Percentiles rank a stretch among this genome's conserved stretches.
Evolutionary conservation across 176 grass and related monocot genomes (phyloP).

Genomic region (sorghum (Sorghum bicolor)): DNA sequence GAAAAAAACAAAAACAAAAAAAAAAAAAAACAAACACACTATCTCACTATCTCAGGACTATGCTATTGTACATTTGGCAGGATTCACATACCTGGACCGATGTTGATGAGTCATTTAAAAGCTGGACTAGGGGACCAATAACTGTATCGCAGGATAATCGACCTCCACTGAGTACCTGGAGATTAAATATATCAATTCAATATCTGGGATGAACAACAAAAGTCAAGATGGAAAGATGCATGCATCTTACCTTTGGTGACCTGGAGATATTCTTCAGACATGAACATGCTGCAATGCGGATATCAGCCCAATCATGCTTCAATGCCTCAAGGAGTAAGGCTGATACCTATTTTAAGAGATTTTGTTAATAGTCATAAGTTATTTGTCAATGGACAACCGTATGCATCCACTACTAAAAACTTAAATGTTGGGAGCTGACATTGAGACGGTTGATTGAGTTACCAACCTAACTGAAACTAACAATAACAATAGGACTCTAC

Average conservation of each 20-base stretch:
- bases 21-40: no score
- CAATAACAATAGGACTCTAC: constrained; percentile 6
- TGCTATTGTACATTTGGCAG: not conserved
- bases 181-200: constrained; percentile 33
- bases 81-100: constrained; percentile 74
- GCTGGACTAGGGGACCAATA: constrained; percentile 64
- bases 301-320: constrained; percentile 77
- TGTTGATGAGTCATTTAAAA: constrained; percentile 70
- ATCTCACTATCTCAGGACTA: not conserved
- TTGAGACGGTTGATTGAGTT: not conserved
- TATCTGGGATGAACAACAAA: constrained; percentile 33
- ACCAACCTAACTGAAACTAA: not conserved
- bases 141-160: constrained; percentile 69
- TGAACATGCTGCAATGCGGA: constrained; percentile 80
- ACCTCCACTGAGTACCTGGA: constrained; percentile 87
- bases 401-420: not conserved
- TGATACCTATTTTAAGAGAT: constrained; percentile 54
- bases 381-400: not conserved
- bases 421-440: not conserved
- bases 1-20: not conserved
- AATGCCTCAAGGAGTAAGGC: constrained; percentile 76
- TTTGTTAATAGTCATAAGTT: constrained; percentile 18
- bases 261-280: constrained; percentile 97
- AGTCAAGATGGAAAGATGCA: constrained; percentile 15
- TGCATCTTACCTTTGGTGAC: constrained; percentile 68